A percentile compares a stretch with the other conserved stretches of the same genome.
Evolutionary conservation across 805 yeast species (phyloP).

Genomic region (Ascoidea asiatica): DNA sequence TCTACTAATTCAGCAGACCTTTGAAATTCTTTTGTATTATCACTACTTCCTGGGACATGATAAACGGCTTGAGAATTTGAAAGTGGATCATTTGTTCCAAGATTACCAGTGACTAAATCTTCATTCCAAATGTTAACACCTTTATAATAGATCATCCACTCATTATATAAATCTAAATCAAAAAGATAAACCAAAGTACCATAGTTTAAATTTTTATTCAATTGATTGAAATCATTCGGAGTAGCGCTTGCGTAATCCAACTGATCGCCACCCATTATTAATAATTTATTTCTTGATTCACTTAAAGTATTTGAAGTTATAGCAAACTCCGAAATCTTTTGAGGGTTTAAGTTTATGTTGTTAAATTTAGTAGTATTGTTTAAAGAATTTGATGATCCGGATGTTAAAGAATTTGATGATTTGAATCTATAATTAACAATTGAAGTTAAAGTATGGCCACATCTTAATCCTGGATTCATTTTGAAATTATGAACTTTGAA

Average conservation of each 20-base stretch:
- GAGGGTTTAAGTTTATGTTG: slow-evolving; percentile 3
- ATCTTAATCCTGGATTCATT: slow-evolving; percentile 63
- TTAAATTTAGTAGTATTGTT: slow-evolving; percentile 2
- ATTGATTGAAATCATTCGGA: slow-evolving; percentile 36
- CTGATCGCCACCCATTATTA: slow-evolving; percentile 89
- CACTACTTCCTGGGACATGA: too few species aligned
- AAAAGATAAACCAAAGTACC: slow-evolving; percentile 54
- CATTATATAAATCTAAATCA: slow-evolving; percentile 27
- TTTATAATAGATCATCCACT: slow-evolving; percentile 9
- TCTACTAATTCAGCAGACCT: neutral
- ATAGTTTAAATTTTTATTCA: slow-evolving; percentile 35
- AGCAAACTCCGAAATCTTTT: slow-evolving; percentile 7
- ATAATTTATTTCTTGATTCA: slow-evolving; percentile 38
- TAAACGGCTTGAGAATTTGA: neutral
- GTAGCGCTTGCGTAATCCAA: slow-evolving; percentile 45
- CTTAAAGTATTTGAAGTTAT: slow-evolving; percentile 3
- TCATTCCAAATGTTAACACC: slow-evolving; percentile 9
- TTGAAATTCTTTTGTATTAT: neutral
- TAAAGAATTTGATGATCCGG: slow-evolving; percentile 38
- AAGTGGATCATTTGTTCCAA: neutral
- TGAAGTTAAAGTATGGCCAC: slow-evolving; percentile 82
- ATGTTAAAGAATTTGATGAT: slow-evolving; percentile 18
- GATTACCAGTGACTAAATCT: neutral
- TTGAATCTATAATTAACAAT: slow-evolving; percentile 24
- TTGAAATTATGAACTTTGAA: slow-evolving; percentile 31